Evolutionary conservation across 768 basidiomycete species (phyloP).

Genomic region (Agrocybe chaxingu): DNA sequence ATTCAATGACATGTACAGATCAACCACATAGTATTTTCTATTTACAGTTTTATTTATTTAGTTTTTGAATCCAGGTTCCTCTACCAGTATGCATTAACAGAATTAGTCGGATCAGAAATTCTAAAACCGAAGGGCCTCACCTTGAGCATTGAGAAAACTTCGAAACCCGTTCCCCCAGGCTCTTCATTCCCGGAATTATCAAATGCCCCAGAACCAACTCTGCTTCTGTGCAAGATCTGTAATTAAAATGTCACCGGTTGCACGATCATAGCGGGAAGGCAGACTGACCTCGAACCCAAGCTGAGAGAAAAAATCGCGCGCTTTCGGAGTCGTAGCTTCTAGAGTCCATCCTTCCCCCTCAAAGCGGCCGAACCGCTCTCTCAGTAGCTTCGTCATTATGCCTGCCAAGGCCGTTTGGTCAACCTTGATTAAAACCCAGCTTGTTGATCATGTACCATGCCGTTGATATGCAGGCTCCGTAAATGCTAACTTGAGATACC

Average conservation of each 20-base stretch:
- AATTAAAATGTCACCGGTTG: neutral
- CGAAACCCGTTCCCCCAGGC: conserved; percentile 5
- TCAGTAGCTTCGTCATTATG: conserved; percentile 1
- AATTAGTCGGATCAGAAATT: neutral
- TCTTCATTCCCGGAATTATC: conserved; percentile 1
- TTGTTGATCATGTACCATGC: neutral
- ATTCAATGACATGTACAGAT: too few relatives aligned
- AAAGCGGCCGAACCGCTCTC: neutral
- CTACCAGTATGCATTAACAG: neutral
- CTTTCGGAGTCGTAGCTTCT: neutral
- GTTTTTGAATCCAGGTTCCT: neutral
- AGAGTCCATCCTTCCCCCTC: conserved; percentile 1
- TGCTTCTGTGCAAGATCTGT: conserved; percentile 7
- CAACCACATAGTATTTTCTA: too few relatives aligned
- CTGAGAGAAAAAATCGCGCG: conserved; percentile 1
- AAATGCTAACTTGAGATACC: conserved; percentile 9
- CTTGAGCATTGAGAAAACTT: conserved; percentile 10
- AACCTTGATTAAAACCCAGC: neutral
- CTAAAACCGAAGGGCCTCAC: neutral
- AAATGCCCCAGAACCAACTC: conserved; percentile 2
- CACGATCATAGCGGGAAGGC: neutral
- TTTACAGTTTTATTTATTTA: too few relatives aligned
- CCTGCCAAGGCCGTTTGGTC: neutral
- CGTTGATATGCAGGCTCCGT: conserved; percentile 2
- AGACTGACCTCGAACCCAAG: conserved; percentile 7